phyloP scores from a whole-genome alignment of 169 alveolate genomes.

The Plasmodium berghei region DNA sequence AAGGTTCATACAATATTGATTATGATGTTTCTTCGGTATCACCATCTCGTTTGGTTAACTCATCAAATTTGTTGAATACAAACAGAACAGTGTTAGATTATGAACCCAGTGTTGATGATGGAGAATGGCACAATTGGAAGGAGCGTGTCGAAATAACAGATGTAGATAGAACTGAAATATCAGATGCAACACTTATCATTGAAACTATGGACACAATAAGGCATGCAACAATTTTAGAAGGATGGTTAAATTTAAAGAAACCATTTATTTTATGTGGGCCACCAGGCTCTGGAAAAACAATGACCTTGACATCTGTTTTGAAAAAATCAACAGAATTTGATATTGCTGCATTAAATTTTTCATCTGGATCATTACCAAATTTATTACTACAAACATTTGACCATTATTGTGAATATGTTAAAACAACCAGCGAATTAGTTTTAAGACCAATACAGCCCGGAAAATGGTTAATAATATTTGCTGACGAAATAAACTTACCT shows the following conservation, averaged over 20 bases:
- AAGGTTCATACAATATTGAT: slow-evolving; percentile 3
- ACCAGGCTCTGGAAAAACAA: slow-evolving; percentile 98
- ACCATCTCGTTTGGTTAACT: too few relatives aligned
- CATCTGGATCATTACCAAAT: slow-evolving; percentile 96
- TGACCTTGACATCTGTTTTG: slow-evolving; percentile 97
- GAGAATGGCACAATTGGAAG: slow-evolving; percentile 95
- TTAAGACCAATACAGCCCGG: slow-evolving; percentile 95
- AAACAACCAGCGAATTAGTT: slow-evolving; percentile 92
- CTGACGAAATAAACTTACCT: slow-evolving; percentile 98
- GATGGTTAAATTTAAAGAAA: slow-evolving; percentile 95
- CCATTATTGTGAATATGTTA: slow-evolving; percentile 96
- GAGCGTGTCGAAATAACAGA: slow-evolving; percentile 93
- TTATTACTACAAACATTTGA: slow-evolving; percentile 94
- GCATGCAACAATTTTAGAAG: slow-evolving; percentile 95
- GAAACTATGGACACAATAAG: slow-evolving; percentile 97
- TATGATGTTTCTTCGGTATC: too few relatives aligned
- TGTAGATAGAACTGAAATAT: slow-evolving; percentile 87
- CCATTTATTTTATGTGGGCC: slow-evolving; percentile 99
- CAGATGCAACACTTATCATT: slow-evolving; percentile 96
- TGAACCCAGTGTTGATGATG: slow-evolving; percentile 94
- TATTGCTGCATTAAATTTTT: slow-evolving; percentile 96
- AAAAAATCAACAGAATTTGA: slow-evolving; percentile 94
- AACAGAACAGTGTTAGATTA: slow-evolving; percentile 92
- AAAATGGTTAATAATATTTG: slow-evolving; percentile 97
- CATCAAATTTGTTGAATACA: background rate